phyloP scores from a whole-genome alignment of 176 grass and related monocot genomes.

The Typha latifolia region DNA sequence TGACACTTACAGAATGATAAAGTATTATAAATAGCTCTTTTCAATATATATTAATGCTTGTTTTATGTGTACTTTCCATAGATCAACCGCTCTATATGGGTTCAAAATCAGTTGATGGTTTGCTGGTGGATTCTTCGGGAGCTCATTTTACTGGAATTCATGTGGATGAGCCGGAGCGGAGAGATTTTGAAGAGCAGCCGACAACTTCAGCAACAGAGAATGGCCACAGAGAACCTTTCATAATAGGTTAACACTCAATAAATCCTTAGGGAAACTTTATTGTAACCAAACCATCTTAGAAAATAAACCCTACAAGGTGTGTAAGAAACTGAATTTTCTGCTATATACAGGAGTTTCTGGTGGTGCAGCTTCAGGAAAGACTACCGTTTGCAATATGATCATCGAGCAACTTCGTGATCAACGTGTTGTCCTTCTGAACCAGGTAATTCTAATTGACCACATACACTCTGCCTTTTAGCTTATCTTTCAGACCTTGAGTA shows the following conservation, averaged over 20 bases:
- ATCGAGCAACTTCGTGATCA: conserved; percentile 86
- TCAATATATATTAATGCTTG: not conserved
- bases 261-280: not conserved
- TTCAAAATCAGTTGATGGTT: conserved; percentile 50
- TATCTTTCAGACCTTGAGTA: not conserved
- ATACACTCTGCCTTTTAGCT: conserved; percentile 1
- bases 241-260: conserved; percentile 55
- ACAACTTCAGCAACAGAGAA: conserved; percentile 54
- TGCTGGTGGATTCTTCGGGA: conserved; percentile 45
- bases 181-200: conserved; percentile 36
- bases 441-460: conserved; percentile 33
- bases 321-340: not conserved
- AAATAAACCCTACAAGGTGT: not conserved
- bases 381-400: conserved; percentile 89
- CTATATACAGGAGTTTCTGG: conserved; percentile 62
- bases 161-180: conserved; percentile 30
- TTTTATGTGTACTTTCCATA: not conserved
- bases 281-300: too few species aligned
- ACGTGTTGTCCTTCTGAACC: conserved; percentile 72
- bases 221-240: conserved; percentile 79
- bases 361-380: conserved; percentile 76
- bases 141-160: conserved; percentile 53
- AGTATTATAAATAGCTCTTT: not conserved
- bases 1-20: too few species aligned
- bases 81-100: conserved; percentile 42